Base-by-base conservation (phyloP, 768 basidiomycete species). In the Gymnopilus junonius region DNA sequence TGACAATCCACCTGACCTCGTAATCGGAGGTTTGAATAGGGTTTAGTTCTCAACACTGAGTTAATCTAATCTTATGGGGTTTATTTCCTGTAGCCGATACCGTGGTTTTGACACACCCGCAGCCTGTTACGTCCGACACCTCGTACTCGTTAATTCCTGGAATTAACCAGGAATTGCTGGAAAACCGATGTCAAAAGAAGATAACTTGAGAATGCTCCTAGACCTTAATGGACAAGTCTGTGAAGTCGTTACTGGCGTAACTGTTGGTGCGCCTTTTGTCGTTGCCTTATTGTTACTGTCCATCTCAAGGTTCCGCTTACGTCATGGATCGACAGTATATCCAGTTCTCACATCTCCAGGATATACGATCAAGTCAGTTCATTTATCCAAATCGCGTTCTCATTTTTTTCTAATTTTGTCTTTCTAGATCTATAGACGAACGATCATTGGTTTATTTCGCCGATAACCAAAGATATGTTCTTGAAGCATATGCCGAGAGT, bases 241-340 rank as follows among this genome's bases (percentile, higher is more conserved):
- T 68, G 93, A 97, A 73, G 94, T 98, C 21, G 93, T 97, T 21
- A 98, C 96, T 0, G 97, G 95, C 8, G 87, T 98, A 17, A 84
- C 87, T 14, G 75, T 99, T 11, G 92, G 94, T 94, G 62, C 66
- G 86, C 64, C 12, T 35, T 8, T 34, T 25, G 50, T 27, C 27
- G 12, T 39, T 57, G 21, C 4, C 14, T 53, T 14, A 42, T 53
- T 59, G 31, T 59, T 12, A 37, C n/a, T 20, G 25, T 37, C 23
- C 5, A 31, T 51, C 15, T 51, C n/a, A 51, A 51, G 29, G 48
- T 51, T 17, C 32, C 29, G 48, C 48, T 40, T 23, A 40, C 29
- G 27, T 55, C 34, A n/a, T 21, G 17, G n/a, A 39, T 37, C 35
- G 29, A 31, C 66, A 91, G 92, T 88, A 12, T 95, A 87, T 64